Conservation (phyloP, 306 rosid genomes). For the Cyamopsis tetragonoloba region DNA sequence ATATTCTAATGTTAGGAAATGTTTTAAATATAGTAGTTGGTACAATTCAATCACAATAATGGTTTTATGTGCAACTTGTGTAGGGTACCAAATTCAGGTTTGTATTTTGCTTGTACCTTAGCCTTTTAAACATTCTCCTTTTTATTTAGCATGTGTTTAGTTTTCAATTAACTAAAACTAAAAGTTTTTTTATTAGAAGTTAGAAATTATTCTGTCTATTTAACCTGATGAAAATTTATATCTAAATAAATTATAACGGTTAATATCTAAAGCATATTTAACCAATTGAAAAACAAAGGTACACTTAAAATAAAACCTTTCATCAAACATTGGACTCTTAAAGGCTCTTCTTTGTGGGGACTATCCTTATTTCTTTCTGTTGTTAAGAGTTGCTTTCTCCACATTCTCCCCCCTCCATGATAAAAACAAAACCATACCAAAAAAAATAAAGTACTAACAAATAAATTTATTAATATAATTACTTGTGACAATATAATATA, state of each 20-base stretch:
- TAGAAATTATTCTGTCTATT: too few species aligned
- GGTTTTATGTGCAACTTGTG: constrained; percentile 44
- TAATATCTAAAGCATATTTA: too few species aligned
- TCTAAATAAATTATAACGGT: too few species aligned
- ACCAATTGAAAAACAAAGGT: too few species aligned
- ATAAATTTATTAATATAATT: constrained; percentile 3
- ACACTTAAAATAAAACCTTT: too few species aligned
- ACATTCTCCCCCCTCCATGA: constrained; percentile 42
- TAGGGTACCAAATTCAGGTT: constrained; percentile 47
- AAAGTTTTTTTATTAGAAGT: too few species aligned
- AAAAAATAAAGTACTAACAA: constrained; percentile 13
- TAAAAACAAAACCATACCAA: constrained; percentile 37
- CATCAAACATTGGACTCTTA: constrained; percentile 34
- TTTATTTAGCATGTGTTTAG: too few species aligned
- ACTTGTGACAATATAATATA: too few species aligned
- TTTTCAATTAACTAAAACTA: too few species aligned
- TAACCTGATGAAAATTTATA: too few species aligned
- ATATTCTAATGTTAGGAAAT: constrained; percentile 37
- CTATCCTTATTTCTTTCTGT: constrained; percentile 38
- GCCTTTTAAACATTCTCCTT: constrained; percentile 40
- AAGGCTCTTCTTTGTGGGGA: constrained; percentile 47
- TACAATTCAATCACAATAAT: constrained; percentile 39
- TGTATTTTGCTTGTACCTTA: constrained; percentile 40
- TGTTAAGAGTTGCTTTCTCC: constrained; percentile 39
- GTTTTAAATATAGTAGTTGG: constrained; percentile 38